Evolutionary conservation across 805 yeast genomes (phyloP), one percentile per base, ranked within the genome.

Genomic region (Isabelozyma gotoi): DNA sequence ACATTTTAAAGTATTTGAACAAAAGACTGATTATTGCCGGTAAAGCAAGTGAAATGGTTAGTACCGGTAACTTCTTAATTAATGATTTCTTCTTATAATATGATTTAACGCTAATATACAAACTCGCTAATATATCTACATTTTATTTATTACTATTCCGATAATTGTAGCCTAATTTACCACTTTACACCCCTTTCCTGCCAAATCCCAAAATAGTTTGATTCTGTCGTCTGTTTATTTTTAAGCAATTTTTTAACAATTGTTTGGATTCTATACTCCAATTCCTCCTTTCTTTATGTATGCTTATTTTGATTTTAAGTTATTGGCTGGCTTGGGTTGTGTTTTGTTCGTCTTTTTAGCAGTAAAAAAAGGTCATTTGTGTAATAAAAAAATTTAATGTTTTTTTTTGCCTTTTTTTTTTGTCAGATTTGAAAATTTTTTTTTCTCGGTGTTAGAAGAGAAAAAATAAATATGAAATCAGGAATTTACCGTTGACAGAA

Each of bases 1-100:
- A 68, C 40, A 51, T 65, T 21, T 57, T 55, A 39, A 64, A 59
- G 50, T 56, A 67, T 33, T 56, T 71, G 50, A 71, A 68, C 46
- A 62, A 61, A 40, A 52, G 64, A 40, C 63, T 70, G 33, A 58
- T 71, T 38, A 50, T 70, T 35, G 54, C 66, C 21, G 76, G 76
- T 37, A 66, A 61, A 48, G 73, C 74, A 41, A 67, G 72, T 44
- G 76, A 71, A 55, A 71, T 71, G 71, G 65, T 72, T 42, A 64
- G 75, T 40, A 59, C 68, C 20, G 67, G 72, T 19, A 68, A 63
- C 38, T 67, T 72, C 44, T 52, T 71, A 48, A 65, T 71, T 49
- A 69, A 69, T 49, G 77, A 72, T 44, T 71, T 71, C 47, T 67
- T 70, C 53, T 65, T 71, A 48, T 71, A 57, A 60, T 37, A 24